Base-by-base conservation (phyloP, 495 filamentous ascomycete species). In the Penicillium paxilli region DNA sequence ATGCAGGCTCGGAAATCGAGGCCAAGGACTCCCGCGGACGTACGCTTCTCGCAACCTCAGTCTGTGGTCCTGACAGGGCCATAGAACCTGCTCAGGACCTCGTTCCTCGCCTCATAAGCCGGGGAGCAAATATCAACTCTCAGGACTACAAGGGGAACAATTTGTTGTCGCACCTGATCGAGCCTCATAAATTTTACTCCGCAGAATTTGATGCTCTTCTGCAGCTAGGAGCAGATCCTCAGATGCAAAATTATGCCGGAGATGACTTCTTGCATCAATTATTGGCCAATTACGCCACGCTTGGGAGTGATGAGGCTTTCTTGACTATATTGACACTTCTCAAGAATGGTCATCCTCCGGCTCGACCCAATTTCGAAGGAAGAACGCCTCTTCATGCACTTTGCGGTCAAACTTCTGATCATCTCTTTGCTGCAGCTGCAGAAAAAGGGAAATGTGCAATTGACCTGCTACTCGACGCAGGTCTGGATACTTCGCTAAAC, bases 361-460 rank as follows among this genome's bases (percentile, higher is more conserved):
- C 49, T 2, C 17, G 49, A 8, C 26, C 16, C 16, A 70, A 72
- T 32, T 44, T 52, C 49, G 33, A 51, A 17, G 63, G 61, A 2
- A 61, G 55, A 45, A 70, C 69, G 2, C 54, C 59, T 5, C 37
- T 66, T 5, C 64, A 72, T 53, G 16, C 54, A n/a, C 30, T 58
- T n/a, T 65, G 52, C 26, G 49, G 51, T 12, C 45, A 47, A 5
- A 41, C 24, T 1, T 58, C 55, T 0, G 28, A 62, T 10, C 32
- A 60, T 41, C 38, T 48, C 2, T 64, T 54, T 26, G 35, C 44
- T 14, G 42, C 48, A 0, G 11, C 51, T 7, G 37, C 30, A 19
- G n/a, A 42, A 10, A 26, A 33, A 8, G 53, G 47, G 2, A 52
- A 28, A 11, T 42, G 20, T 37, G 47, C 50, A 3, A 44, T 64